Evolutionary conservation across 2,329 filamentous ascomycete species (phyloP).

Genomic region (Pleurostoma richardsiae): DNA sequence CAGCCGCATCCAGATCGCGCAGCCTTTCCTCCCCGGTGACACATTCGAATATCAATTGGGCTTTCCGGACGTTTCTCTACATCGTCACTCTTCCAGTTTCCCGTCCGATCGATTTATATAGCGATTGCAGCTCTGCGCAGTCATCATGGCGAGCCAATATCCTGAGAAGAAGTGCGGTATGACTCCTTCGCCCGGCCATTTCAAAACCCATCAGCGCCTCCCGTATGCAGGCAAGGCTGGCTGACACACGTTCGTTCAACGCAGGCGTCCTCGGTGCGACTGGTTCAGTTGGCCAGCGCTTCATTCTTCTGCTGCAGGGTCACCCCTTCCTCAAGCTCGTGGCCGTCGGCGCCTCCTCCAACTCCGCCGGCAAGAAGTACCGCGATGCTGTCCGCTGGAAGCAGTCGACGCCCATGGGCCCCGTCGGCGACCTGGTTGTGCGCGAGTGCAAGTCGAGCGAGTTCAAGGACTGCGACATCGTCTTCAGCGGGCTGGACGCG

Average conservation of each 20-base stretch:
- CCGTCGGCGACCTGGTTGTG: conserved; percentile 75
- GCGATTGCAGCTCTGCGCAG: background rate
- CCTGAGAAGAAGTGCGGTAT: conserved; percentile 56
- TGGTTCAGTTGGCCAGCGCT: conserved; percentile 90
- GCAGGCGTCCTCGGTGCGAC: conserved; percentile 81
- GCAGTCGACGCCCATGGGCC: conserved; percentile 77
- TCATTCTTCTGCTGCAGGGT: conserved; percentile 84
- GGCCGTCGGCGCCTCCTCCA: conserved; percentile 82
- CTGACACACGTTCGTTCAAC: conserved; percentile 1
- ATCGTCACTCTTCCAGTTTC: no score
- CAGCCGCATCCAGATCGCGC: background rate
- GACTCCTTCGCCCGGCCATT: conserved; percentile 17
- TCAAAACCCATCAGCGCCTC: background rate
- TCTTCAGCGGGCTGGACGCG: conserved; percentile 89
- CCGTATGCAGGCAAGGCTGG: conserved; percentile 1
- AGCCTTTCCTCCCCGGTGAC: background rate
- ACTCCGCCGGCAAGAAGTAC: conserved; percentile 91
- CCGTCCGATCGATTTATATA: background rate
- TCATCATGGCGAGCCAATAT: conserved; percentile 30
- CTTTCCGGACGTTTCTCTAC: no score
- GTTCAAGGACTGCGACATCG: conserved; percentile 85
- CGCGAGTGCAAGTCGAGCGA: conserved; percentile 77
- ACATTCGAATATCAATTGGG: background rate
- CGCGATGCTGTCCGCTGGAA: conserved; percentile 94
- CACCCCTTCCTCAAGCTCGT: conserved; percentile 85